Conservation (phyloP, 2,329 filamentous ascomycete genomes). For the Aspergillus fischeri region DNA sequence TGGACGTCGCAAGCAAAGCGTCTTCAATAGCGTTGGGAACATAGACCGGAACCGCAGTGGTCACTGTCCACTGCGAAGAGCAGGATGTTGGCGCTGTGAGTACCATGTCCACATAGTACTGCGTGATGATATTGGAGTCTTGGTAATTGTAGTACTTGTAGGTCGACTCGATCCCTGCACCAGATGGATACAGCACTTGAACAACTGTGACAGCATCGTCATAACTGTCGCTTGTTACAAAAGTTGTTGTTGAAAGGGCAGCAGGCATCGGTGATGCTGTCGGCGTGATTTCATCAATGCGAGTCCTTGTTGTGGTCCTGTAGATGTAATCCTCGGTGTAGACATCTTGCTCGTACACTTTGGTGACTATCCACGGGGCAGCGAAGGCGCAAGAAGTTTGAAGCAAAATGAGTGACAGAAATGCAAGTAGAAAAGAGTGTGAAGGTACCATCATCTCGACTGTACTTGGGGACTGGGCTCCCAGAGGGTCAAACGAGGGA, state of each 20-base stretch:
- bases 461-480: not conserved
- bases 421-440: slow-evolving; percentile 20
- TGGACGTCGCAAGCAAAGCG: slow-evolving; percentile 19
- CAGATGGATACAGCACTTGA: slow-evolving; percentile 25
- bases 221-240: slow-evolving; percentile 12
- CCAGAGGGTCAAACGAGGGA: not conserved
- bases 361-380: slow-evolving; percentile 29
- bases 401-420: slow-evolving; percentile 18
- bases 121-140: slow-evolving; percentile 11
- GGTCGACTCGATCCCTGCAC: slow-evolving; percentile 12
- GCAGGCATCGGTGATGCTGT: slow-evolving; percentile 20
- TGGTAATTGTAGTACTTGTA: slow-evolving; percentile 1
- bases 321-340: slow-evolving; percentile 10
- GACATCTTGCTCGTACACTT: slow-evolving; percentile 19
- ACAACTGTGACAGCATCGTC: slow-evolving; percentile 20
- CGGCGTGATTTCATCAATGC: slow-evolving; percentile 17
- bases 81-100: slow-evolving; percentile 26
- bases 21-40: slow-evolving; percentile 13
- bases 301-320: slow-evolving; percentile 9
- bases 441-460: slow-evolving; percentile 14
- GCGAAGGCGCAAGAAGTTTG: slow-evolving; percentile 18
- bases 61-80: slow-evolving; percentile 24
- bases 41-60: slow-evolving; percentile 17
- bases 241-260: slow-evolving; percentile 23
- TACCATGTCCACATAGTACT: slow-evolving; percentile 25